phyloP scores from a whole-genome alignment of 2,329 filamentous ascomycete genomes.

The Endoconidiophora polonica region DNA sequence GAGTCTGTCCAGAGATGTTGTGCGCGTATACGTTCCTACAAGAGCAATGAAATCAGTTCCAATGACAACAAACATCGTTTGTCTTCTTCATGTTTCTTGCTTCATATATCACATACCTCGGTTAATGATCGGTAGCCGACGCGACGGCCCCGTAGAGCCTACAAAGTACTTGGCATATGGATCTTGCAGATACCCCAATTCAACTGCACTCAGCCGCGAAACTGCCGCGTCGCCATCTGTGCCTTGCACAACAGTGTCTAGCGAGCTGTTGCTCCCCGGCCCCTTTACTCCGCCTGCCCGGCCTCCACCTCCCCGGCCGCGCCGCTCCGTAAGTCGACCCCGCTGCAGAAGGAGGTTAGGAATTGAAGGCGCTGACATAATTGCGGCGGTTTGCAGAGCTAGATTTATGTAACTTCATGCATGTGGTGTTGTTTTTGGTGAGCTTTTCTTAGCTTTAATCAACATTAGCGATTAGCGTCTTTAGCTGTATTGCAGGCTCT shows the following conservation, averaged over 20 bases:
- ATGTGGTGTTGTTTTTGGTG: too few species aligned
- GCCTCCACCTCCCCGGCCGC: constrained; percentile 24
- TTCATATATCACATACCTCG: constrained; percentile 40
- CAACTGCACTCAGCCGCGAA: constrained; percentile 76
- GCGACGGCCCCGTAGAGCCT: constrained; percentile 29
- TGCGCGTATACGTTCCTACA: constrained; percentile 81
- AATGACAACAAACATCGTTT: neutral
- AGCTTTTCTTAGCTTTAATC: too few species aligned
- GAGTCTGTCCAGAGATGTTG: constrained; percentile 63
- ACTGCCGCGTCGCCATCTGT: constrained; percentile 87
- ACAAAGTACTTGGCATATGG: constrained; percentile 60
- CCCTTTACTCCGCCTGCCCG: constrained; percentile 16
- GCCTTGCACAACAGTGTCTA: constrained; percentile 65
- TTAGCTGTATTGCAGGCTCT: too few species aligned
- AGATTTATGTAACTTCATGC: too few species aligned
- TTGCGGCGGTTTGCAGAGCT: neutral
- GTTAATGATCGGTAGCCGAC: constrained; percentile 82
- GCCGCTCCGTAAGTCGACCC: constrained; percentile 21
- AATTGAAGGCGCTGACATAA: constrained; percentile 60
- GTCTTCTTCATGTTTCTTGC: neutral
- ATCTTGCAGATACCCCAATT: constrained; percentile 70
- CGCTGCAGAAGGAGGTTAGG: constrained; percentile 56
- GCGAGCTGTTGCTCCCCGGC: constrained; percentile 20
- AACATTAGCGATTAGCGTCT: too few species aligned
- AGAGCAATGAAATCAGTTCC: neutral